These are phyloP conservation scores for Vairimorpha necatrix DNA, from an alignment of 371 early-diverging fungal species.

Conservation along the genomic window DNA sequence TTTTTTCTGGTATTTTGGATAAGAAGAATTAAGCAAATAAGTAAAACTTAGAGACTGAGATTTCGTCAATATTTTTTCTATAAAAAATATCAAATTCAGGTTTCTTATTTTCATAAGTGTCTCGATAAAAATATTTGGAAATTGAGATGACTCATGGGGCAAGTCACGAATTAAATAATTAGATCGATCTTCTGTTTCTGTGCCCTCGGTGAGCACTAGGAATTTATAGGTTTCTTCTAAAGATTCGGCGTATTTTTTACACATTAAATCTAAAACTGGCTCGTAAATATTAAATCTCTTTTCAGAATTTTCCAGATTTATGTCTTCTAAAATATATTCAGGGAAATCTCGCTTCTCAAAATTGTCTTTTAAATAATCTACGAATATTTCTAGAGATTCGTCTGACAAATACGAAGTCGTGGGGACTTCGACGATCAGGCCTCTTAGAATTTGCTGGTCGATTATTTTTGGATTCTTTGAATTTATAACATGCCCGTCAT, in stretches of 20 bases:
- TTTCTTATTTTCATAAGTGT: conserved; percentile 15
- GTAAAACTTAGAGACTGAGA: conserved; percentile 18
- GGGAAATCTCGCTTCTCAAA: not conserved
- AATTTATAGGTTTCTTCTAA: conserved; percentile 31
- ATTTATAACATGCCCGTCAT: not conserved
- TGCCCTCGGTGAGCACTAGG: conserved; percentile 5
- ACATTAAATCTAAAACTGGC: not conserved
- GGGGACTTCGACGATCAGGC: not conserved
- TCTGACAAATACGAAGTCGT: not conserved
- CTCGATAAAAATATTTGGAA: conserved; percentile 11
- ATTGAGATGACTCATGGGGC: not conserved
- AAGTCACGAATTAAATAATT: not conserved
- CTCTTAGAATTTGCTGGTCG: not conserved
- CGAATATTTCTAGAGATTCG: not conserved
- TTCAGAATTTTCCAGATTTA: not conserved
- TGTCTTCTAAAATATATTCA: conserved; percentile 26
- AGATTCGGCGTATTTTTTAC: not conserved
- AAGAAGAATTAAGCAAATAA: not conserved
- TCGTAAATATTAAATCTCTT: conserved; percentile 11
- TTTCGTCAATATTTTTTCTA: conserved; percentile 12
- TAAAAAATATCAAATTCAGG: conserved; percentile 27
- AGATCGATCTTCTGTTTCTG: conserved; percentile 13
- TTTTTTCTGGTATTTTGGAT: not conserved
- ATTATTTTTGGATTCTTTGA: not conserved
- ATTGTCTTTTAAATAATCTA: not conserved